A percentile compares a stretch with the other conserved stretches of the same genome.
phyloP scores from a whole-genome alignment of 192 early-diverging fungal genomes.

The Backusella morwellensis region DNA sequence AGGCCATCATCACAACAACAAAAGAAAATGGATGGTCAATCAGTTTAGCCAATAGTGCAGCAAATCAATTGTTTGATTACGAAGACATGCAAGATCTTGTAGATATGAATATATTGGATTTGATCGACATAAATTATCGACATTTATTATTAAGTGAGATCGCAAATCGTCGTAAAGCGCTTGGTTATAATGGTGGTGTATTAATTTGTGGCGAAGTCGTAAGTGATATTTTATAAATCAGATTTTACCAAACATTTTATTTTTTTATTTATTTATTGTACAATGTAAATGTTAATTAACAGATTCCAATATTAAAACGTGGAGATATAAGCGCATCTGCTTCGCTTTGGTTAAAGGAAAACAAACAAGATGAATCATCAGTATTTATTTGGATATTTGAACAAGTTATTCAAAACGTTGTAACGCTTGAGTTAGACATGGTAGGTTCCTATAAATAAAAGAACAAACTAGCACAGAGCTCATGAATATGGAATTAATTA shows the following conservation, averaged over 20 bases:
- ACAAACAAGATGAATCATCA: constrained; percentile 41
- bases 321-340: constrained; percentile 51
- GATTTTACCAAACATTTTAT: not conserved
- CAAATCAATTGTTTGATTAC: constrained; percentile 22
- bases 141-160: constrained; percentile 2
- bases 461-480: not conserved
- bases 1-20: constrained; percentile 60
- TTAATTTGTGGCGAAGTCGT: constrained; percentile 33
- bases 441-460: not conserved
- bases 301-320: constrained; percentile 58
- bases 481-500: not conserved
- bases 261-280: not conserved
- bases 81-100: not conserved
- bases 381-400: constrained; percentile 66
- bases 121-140: constrained; percentile 14
- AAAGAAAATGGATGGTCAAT: constrained; percentile 38
- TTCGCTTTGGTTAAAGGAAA: constrained; percentile 61
- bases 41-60: constrained; percentile 51
- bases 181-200: constrained; percentile 13
- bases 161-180: not conserved
- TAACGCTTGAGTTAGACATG: constrained; percentile 5
- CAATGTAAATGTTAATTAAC: not conserved
- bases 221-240: not conserved
- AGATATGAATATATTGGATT: constrained; percentile 13
- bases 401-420: constrained; percentile 47